phyloP scores from a whole-genome alignment of 805 yeast genomes.

The Kazachstania viticola region DNA sequence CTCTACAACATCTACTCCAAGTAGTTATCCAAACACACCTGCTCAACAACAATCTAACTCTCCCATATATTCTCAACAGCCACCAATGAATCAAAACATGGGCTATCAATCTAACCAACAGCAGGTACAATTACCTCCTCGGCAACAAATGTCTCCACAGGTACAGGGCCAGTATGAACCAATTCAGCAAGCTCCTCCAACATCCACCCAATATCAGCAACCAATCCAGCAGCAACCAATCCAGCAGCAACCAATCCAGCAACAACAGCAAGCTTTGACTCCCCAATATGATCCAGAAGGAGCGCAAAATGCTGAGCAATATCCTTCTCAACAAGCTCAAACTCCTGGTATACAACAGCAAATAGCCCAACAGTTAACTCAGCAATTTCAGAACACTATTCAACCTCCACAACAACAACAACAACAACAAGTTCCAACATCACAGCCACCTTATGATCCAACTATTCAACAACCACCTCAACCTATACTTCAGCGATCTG shows the following conservation, averaged over 20 bases:
- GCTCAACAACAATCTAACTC: not conserved
- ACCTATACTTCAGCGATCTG: no score
- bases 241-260: conserved; percentile 5
- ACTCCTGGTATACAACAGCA: conserved; percentile 1
- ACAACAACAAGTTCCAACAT: not conserved
- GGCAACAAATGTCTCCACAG: conserved; percentile 2
- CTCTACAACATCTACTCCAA: not conserved
- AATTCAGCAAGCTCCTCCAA: conserved; percentile 4
- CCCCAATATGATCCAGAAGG: conserved; percentile 3
- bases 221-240: conserved; percentile 3
- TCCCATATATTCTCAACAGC: no score
- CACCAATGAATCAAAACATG: no score
- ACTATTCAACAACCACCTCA: conserved; percentile 1
- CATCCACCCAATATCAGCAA: conserved; percentile 3
- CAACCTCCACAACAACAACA: not conserved
- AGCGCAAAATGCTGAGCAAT: conserved; percentile 5
- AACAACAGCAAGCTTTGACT: conserved; percentile 9
- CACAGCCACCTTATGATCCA: not conserved
- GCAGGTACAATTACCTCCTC: conserved; percentile 6
- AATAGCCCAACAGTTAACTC: not conserved
- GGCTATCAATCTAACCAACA: conserved; percentile 1
- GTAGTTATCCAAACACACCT: not conserved
- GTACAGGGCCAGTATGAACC: conserved; percentile 4
- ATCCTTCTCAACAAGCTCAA: conserved; percentile 4
- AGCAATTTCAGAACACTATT: not conserved